Conservation (phyloP, 1,139 yeast species). For the Sugiyamaella pinicola region DNA sequence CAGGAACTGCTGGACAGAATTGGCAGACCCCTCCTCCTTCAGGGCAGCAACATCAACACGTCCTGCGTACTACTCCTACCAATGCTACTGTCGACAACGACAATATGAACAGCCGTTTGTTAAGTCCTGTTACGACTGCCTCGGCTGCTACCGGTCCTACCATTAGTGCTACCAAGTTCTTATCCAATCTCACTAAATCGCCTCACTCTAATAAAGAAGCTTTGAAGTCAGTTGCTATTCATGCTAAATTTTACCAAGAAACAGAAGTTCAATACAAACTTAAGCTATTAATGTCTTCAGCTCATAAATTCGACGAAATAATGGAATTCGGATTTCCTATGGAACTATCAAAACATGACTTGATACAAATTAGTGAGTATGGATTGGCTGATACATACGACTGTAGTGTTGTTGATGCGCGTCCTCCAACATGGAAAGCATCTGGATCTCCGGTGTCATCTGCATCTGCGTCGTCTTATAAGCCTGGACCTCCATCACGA, state of each 20-base stretch:
- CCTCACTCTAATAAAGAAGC: conserved; percentile 1
- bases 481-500: neutral
- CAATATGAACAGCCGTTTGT: no score
- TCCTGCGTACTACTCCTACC: neutral
- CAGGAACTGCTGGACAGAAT: neutral
- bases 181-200: neutral
- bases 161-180: conserved; percentile 11
- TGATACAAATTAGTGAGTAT: conserved; percentile 2
- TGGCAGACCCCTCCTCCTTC: neutral
- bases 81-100: no score
- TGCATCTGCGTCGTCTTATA: conserved; percentile 1
- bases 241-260: conserved; percentile 34
- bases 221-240: conserved; percentile 21
- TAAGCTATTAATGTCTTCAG: conserved; percentile 30
- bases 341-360: conserved; percentile 24
- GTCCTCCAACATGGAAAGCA: conserved; percentile 7
- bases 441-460: conserved; percentile 11
- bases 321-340: conserved; percentile 39
- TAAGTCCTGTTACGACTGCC: neutral
- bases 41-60: neutral
- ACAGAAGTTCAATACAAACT: conserved; percentile 32
- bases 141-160: conserved; percentile 1
- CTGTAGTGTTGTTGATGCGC: neutral
- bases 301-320: conserved; percentile 35
- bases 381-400: neutral